Base-by-base conservation (phyloP, 768 basidiomycete genomes). In the Mycena filopes region DNA sequence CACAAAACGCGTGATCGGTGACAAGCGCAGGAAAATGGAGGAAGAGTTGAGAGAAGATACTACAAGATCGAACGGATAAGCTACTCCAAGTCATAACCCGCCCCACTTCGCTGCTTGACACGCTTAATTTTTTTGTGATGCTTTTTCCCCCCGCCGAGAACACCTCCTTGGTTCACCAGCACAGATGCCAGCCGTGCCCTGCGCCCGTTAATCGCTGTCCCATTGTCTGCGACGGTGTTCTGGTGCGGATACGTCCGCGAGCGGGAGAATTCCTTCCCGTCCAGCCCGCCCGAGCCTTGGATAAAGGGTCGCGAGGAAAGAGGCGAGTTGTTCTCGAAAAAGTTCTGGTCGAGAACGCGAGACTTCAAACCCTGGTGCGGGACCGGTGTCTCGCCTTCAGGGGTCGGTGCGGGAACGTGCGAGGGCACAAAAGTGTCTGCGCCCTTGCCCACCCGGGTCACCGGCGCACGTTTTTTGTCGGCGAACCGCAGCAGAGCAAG, bases 41-140 rank as follows among this genome's bases (percentile, higher is more conserved):
- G 31, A 33, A 33, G 31, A 12, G 31, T 33, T 5, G 31, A n/a
- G n/a, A n/a, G n/a, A n/a, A n/a, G n/a, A n/a, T n/a, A n/a, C n/a
- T n/a, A n/a, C n/a, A n/a, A n/a, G n/a, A n/a, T n/a, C n/a, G n/a
- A n/a, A n/a, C n/a, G n/a, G n/a, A n/a, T n/a, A n/a, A 36, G 15
- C 5, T 36, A 36, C 36, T 36, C 36, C 2, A 75, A 63, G 75
- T 98, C 97, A 71, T 98, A 99, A 25, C 97, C 97, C 73, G 87
- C 91, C 16, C 97, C 97, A 73, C 94, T 95, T 66, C 97, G 83
- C 77, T 96, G 92, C 80, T 99, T 99, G 50, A 86, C 86, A 50
- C 89, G 80, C 73, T 92, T 90, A 78, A 84, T 79, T 74, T 90
- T 92, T 79, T 95, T 98, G 81, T 95, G 92, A 69, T 89, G 89